phyloP scores from a whole-genome alignment of 352 stramenopile species.

The Plasmopara muralis region DNA sequence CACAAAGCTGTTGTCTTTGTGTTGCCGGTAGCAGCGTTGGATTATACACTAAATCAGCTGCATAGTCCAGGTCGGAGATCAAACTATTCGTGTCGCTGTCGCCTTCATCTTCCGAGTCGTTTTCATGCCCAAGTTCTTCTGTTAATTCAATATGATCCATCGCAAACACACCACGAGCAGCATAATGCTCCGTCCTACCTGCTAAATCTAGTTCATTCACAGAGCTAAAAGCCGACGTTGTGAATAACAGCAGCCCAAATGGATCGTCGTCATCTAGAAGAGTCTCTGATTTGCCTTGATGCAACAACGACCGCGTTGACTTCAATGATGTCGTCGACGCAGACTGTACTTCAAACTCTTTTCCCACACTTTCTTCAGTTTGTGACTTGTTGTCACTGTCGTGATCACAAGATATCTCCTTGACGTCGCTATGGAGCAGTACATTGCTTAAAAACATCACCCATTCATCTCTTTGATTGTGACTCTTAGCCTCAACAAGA shows the following conservation, averaged over 20 bases:
- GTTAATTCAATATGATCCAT: slow-evolving; percentile 45
- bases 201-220: background rate
- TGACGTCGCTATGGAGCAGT: slow-evolving; percentile 5
- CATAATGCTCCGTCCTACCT: slow-evolving; percentile 2
- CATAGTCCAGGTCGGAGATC: slow-evolving; percentile 15
- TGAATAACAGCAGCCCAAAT: slow-evolving; percentile 41
- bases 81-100: slow-evolving; percentile 14
- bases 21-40: slow-evolving; percentile 5
- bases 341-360: slow-evolving; percentile 18
- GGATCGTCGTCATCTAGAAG: slow-evolving; percentile 36
- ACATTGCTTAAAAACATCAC: slow-evolving; percentile 17
- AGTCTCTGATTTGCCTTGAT: slow-evolving; percentile 32
- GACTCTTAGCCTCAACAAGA: slow-evolving; percentile 25
- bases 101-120: slow-evolving; percentile 22
- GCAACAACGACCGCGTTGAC: slow-evolving; percentile 27
- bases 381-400: slow-evolving; percentile 12
- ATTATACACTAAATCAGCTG: slow-evolving; percentile 18
- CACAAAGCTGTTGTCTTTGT: slow-evolving; percentile 1
- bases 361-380: slow-evolving; percentile 12
- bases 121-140: slow-evolving; percentile 14
- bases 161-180: slow-evolving; percentile 34
- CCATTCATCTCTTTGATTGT: slow-evolving; percentile 29
- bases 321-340: slow-evolving; percentile 18
- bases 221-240: slow-evolving; percentile 39
- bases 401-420: background rate